Conservation (phyloP, 768 basidiomycete species). For the Tephrocybe sp. region DNA sequence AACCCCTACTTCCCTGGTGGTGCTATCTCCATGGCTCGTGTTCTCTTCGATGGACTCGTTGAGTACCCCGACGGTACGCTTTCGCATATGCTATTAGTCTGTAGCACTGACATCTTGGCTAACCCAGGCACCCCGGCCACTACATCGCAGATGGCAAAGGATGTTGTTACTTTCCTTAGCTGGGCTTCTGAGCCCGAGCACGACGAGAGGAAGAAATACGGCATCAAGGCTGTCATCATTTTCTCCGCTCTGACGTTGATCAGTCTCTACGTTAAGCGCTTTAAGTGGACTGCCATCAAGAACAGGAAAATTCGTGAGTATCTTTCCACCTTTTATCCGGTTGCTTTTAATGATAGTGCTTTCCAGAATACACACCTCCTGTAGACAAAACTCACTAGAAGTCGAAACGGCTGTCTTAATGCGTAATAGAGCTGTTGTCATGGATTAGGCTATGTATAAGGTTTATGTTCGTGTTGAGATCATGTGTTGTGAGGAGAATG, state of each 20-base stretch:
- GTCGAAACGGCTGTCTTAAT: slow-evolving; percentile 9
- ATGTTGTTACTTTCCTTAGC: slow-evolving; percentile 91
- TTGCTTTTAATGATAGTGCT: slow-evolving; percentile 4
- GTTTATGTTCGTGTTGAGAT: neutral
- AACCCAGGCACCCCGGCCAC: slow-evolving; percentile 88
- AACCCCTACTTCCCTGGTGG: slow-evolving; percentile 99
- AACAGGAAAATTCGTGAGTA: slow-evolving; percentile 86
- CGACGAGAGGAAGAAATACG: slow-evolving; percentile 96
- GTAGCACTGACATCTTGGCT: neutral
- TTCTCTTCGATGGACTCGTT: slow-evolving; percentile 93
- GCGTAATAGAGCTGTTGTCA: slow-evolving; percentile 8
- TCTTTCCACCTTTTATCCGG: neutral
- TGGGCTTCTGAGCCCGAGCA: slow-evolving; percentile 99
- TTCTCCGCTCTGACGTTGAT: slow-evolving; percentile 82
- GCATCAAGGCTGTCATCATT: slow-evolving; percentile 93
- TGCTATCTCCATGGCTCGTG: slow-evolving; percentile 97
- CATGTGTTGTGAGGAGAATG: neutral
- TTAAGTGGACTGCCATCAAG: slow-evolving; percentile 94
- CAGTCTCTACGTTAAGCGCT: slow-evolving; percentile 89
- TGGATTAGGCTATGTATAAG: too few species aligned
- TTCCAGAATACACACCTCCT: slow-evolving; percentile 63
- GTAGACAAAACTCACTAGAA: slow-evolving; percentile 56
- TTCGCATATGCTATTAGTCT: neutral
- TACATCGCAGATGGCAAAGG: slow-evolving; percentile 98
- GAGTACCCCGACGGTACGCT: slow-evolving; percentile 91